Evolutionary conservation across 257 asterid species (phyloP).

Genomic region (Penstemon newberryi): DNA sequence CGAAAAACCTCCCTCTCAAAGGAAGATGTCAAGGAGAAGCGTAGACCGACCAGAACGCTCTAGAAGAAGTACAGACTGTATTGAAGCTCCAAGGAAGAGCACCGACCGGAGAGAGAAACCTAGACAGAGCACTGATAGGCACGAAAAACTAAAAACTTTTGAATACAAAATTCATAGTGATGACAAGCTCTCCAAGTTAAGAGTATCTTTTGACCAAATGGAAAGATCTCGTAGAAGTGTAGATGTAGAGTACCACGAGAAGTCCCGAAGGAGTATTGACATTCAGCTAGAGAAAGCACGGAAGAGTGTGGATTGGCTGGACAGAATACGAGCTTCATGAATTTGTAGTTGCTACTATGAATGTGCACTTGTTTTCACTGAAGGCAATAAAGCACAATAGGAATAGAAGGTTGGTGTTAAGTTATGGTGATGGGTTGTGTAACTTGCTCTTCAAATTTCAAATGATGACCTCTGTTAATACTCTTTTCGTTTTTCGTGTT

Average conservation of each 20-base stretch:
- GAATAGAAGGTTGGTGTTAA: slow-evolving; percentile 31
- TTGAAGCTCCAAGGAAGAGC: slow-evolving; percentile 54
- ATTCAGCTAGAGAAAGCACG: slow-evolving; percentile 52
- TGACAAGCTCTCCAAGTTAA: slow-evolving; percentile 45
- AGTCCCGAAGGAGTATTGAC: slow-evolving; percentile 54
- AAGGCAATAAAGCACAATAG: slow-evolving; percentile 31
- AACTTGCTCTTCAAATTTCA: slow-evolving; percentile 28
- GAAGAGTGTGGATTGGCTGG: slow-evolving; percentile 61
- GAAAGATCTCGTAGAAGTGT: slow-evolving; percentile 58
- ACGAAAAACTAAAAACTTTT: slow-evolving; percentile 34
- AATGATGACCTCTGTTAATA: slow-evolving; percentile 5
- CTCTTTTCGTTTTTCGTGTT: slow-evolving; percentile 16
- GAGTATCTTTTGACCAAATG: slow-evolving; percentile 41
- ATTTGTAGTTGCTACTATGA: background rate
- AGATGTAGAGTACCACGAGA: slow-evolving; percentile 41
- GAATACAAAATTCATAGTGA: slow-evolving; percentile 41
- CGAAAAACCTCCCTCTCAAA: slow-evolving; percentile 49
- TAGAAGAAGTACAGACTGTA: slow-evolving; percentile 44
- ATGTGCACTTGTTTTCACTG: background rate
- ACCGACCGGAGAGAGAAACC: slow-evolving; percentile 57
- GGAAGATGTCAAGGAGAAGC: slow-evolving; percentile 41
- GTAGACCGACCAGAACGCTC: slow-evolving; percentile 42
- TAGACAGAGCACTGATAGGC: slow-evolving; percentile 48
- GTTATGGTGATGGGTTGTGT: slow-evolving; percentile 41
- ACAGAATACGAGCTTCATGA: slow-evolving; percentile 45